A percentile compares a stretch with the other conserved stretches of the same genome.
Conservation (phyloP, 2,329 filamentous ascomycete species). For the Hirsutella rhossiliensis region DNA sequence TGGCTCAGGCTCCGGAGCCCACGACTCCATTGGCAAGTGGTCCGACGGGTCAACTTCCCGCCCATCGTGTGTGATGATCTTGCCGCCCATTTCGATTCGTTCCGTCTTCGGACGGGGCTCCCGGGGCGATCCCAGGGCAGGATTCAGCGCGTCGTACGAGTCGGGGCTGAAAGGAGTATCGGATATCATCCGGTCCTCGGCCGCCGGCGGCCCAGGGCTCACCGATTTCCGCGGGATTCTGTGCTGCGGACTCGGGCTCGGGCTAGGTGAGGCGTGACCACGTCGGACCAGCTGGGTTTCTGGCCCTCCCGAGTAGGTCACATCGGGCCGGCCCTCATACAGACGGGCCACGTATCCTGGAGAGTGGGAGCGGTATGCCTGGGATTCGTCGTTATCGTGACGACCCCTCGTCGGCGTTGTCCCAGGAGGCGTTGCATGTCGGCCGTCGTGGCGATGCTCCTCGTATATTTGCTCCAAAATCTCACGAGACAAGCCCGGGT, state of each 20-base stretch:
- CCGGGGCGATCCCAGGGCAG: slow-evolving; percentile 29
- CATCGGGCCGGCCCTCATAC: slow-evolving; percentile 28
- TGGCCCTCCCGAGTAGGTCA: slow-evolving; percentile 24
- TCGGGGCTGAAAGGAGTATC: slow-evolving; percentile 63
- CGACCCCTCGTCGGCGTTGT: slow-evolving; percentile 30
- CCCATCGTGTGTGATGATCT: slow-evolving; percentile 66
- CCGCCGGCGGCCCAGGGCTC: slow-evolving; percentile 50
- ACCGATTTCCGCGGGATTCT: slow-evolving; percentile 61
- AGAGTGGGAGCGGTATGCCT: slow-evolving; percentile 13
- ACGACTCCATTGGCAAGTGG: slow-evolving; percentile 64
- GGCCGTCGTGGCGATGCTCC: slow-evolving; percentile 35
- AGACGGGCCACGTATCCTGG: slow-evolving; percentile 24
- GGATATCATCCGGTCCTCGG: slow-evolving; percentile 39
- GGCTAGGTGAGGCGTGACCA: slow-evolving; percentile 26
- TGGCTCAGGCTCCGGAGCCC: slow-evolving; percentile 64
- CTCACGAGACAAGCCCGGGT: slow-evolving; percentile 42
- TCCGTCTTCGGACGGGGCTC: slow-evolving; percentile 16
- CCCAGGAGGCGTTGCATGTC: slow-evolving; percentile 29
- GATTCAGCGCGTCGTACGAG: slow-evolving; percentile 63
- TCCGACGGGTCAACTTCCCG: slow-evolving; percentile 71
- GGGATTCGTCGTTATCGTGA: slow-evolving; percentile 17
- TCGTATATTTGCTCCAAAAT: slow-evolving; percentile 45
- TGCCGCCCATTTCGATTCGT: slow-evolving; percentile 45
- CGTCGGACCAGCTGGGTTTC: slow-evolving; percentile 13
- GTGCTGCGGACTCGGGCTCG: slow-evolving; percentile 32